Base-by-base conservation (phyloP, 768 basidiomycete genomes). In the Sarcomyxa edulis region DNA sequence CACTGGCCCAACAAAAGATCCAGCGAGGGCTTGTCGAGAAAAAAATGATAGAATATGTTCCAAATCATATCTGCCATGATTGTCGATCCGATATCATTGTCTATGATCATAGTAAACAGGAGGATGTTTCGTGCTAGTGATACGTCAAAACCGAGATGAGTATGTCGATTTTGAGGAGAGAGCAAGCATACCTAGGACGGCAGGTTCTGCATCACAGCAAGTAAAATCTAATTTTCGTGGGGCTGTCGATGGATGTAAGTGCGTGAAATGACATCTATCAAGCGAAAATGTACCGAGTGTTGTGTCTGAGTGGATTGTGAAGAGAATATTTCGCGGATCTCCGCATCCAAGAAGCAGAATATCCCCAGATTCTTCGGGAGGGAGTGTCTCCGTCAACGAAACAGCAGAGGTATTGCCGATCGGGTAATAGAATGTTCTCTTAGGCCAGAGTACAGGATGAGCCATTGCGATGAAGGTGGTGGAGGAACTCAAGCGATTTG, bases 391-490 rank as follows among this genome's bases (percentile, higher is more conserved):
- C 3, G 71, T 70, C 10, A 81, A 55, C 31, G 59, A 69, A 4
- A 71, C 55, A 4, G 80, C 69, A 4, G 75, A 62, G 1, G 78
- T 79, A 48, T 79, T 79, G 23, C 80, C 78, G 10, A 77, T 58
- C 2, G 77, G 69, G 51, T 79, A 80, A 58, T 77, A 81, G 42
- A 65, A 73, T 2, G 53, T 53, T 44, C 62, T 66, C 8, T 56
- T 62, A 3, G 64, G 69, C 64, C 66, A 72, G n/a, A 56, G 44
- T 3, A 72, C 41, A 3, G 68, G 62, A 34, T 70, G 66, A 3
- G 69, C 55, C 74, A 78, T 72, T 42, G 35, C 24, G 29, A 37
- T 1, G 14, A 22, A 18, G 12, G 33, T 19, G 19, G 33, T 19
- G 18, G 14, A 34, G 23, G 14, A 4, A 34, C 18, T 34, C 23